phyloP scores from a whole-genome alignment of 306 rosid genomes.

The Cicer chorassanicum region DNA sequence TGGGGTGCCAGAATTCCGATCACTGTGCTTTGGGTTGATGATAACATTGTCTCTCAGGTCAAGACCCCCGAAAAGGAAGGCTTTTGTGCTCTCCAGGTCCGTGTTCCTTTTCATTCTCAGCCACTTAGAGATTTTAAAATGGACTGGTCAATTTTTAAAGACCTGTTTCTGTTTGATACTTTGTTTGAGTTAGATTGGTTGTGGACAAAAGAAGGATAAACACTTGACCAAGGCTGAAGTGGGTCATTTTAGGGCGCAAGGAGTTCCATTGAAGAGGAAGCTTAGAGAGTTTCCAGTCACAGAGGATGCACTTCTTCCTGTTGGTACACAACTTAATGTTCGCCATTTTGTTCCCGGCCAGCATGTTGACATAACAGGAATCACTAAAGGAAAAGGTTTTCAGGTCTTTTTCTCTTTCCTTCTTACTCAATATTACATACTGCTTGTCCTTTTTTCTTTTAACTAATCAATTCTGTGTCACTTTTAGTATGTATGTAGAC shows the following conservation, averaged over 20 bases:
- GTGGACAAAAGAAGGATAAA: conserved; percentile 94
- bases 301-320: conserved; percentile 92
- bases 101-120: conserved; percentile 5
- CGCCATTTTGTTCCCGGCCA: conserved; percentile 99
- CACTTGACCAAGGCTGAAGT: conserved; percentile 92
- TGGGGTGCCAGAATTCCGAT: conserved; percentile 96
- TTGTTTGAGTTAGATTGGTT: conserved; percentile 93
- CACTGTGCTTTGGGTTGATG: conserved; percentile 88
- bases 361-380: conserved; percentile 83
- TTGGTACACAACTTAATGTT: conserved; percentile 78
- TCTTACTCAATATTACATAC: not conserved
- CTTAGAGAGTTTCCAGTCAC: conserved; percentile 90
- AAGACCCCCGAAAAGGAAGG: conserved; percentile 88
- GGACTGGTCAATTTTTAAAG: too few relatives aligned
- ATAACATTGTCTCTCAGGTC: conserved; percentile 88
- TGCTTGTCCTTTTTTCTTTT: not conserved
- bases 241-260: conserved; percentile 98
- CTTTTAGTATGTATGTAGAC: not conserved
- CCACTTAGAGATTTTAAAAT: too few relatives aligned
- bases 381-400: conserved; percentile 90
- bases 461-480: not conserved
- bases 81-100: conserved; percentile 75
- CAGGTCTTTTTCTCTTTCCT: conserved; percentile 62
- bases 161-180: conserved; percentile 29
- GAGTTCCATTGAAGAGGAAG: conserved; percentile 91